Evolutionary conservation across 345 rosid species (phyloP), one percentile per base, ranked within the genome.

Genomic region (Eucalyptus cloeziana): DNA sequence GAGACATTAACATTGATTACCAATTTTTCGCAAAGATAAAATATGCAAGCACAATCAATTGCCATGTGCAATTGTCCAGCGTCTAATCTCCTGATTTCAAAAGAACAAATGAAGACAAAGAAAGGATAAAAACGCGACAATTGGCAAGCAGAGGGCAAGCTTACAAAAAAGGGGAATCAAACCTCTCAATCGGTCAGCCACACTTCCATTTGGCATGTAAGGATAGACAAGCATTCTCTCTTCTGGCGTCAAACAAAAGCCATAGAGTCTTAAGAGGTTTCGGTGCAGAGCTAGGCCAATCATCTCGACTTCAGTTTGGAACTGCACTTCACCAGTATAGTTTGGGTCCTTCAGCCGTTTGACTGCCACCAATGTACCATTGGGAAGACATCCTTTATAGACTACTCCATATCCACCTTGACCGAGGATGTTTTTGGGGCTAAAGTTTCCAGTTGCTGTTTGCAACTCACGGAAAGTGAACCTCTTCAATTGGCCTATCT

Each of bases 341-440:
- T 93, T 95, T 2, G 99, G 99, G 93, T 98, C 99, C 93, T 94
- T 98, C 76, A 98, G 91, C 91, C 99, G 95, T 94, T 97, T 98
- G 87, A 98, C 98, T 1, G 99, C 99, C 49, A 97, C 95, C 86
- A 95, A 49, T 13, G 94, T 95, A 89, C 93, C 95, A 91, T 97
- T 94, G 60, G 94, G 94, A 88, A 98, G 98, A 89, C 94, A 94
- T 44, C 99, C 99, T 95, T 94, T 98, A 89, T 95, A 97, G 62
- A 98, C 99, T 89, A 97, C 95, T n/a, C 99, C 99, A 85, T 92
- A 98, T 30, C 99, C 99, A 88, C 99, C 99, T 91, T 95, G 98
- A 89, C 99, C 99, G 3, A 98, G 86, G 86, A 97, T 95, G 93
- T 95, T 97, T 90, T 94, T 97, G 60, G 92, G 90, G 93, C 94